Base-by-base conservation (phyloP, 768 basidiomycete species). In the Pholiota molesta region DNA sequence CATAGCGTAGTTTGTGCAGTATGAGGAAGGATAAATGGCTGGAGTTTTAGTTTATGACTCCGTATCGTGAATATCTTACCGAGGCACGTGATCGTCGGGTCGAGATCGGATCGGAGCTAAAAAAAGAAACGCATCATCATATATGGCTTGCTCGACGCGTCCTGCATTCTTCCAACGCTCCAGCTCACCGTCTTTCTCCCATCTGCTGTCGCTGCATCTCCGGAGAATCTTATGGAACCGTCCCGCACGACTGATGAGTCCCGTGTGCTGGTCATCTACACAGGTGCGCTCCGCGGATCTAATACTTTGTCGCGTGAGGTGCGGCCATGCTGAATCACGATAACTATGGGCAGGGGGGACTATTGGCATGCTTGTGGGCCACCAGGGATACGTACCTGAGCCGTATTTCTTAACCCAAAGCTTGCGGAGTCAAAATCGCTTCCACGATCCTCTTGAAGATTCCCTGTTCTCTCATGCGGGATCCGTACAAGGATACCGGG, bases 361-460 rank as follows among this genome's bases (percentile, higher is more conserved):
- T 0, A 94, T 96, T 66, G 92, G 92, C 17, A 94, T 94, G 91
- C 86, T 94, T 49, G 82, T 91, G 37, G 87, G 89, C 35, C 79
- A 87, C 35, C 83, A 86, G 62, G 90, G 91, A 64, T 92, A 92
- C 70, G 88, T 91, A 21, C 91, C 94, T 13, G 94, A 95, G 69
- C 93, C 93, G 0, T 89, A 89, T 67, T 95, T 94, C 72, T 78
- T 96, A 64, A 94, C 92, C 5, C 90, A 94, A 73, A 93, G 89
- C 0, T 83, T 97, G 29, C 79, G 84, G 66, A 88, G 88, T 66
- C 93, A 95, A 74, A 85, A 85, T 40, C 87, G 96, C 13, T 98
- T 98, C 69, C 93, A 98, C 74, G 96, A 98, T 66, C 96, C 95
- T 3, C 75, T 88, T 23, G 90, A 92, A 72, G 89, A 93, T 62